Evolutionary conservation across 768 basidiomycete species (phyloP).

Genomic region (Boletus huronensis): DNA sequence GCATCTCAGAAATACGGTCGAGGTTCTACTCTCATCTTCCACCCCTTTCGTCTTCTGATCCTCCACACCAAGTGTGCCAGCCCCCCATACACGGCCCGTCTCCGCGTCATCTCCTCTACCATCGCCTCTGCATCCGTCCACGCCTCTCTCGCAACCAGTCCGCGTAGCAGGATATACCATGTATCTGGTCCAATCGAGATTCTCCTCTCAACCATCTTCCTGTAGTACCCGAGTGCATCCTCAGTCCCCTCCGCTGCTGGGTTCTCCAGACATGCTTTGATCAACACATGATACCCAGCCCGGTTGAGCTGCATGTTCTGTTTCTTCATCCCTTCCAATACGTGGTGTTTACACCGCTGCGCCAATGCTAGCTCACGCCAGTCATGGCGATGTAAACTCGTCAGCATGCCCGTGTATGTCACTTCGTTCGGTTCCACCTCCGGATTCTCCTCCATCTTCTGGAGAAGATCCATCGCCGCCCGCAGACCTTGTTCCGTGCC

Average conservation of each 20-base stretch:
- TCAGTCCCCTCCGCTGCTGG: slow-evolving; percentile 47
- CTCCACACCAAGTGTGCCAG: slow-evolving; percentile 48
- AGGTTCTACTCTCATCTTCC: slow-evolving; percentile 28
- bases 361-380: slow-evolving; percentile 46
- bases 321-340: slow-evolving; percentile 57
- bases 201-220: slow-evolving; percentile 52
- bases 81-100: slow-evolving; percentile 43
- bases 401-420: slow-evolving; percentile 80
- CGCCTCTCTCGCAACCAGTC: slow-evolving; percentile 53
- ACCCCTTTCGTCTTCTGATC: slow-evolving; percentile 41
- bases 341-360: slow-evolving; percentile 45
- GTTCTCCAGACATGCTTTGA: slow-evolving; percentile 61
- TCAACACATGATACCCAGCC: slow-evolving; percentile 73
- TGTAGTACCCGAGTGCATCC: slow-evolving; percentile 56
- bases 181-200: slow-evolving; percentile 57
- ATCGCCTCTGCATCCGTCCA: slow-evolving; percentile 61
- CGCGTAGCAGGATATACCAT: slow-evolving; percentile 73
- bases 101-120: slow-evolving; percentile 55
- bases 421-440: slow-evolving; percentile 62
- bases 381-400: slow-evolving; percentile 61
- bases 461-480: slow-evolving; percentile 66
- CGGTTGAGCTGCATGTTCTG: slow-evolving; percentile 53
- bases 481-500: slow-evolving; percentile 50
- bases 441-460: slow-evolving; percentile 65
- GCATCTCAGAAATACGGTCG: slow-evolving; percentile 26